Evolutionary conservation across 129 eudicot genomes (phyloP).

Genomic region (Lactuca saligna): DNA sequence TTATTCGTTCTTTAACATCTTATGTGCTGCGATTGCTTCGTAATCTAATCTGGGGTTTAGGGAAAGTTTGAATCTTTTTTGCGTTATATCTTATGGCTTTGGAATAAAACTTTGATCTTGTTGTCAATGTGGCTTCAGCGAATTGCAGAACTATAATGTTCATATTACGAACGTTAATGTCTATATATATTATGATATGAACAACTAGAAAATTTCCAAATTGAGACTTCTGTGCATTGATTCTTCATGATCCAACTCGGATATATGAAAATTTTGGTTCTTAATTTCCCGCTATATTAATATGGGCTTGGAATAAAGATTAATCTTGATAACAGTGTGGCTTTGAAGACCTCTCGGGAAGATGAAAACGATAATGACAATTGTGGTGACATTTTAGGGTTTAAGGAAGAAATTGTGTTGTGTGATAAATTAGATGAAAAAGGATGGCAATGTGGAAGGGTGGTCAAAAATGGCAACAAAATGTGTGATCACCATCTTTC

Average conservation of each 20-base stretch:
- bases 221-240: background rate
- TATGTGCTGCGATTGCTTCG: no score
- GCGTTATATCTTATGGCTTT: background rate
- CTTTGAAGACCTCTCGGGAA: conserved; percentile 1
- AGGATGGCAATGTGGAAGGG: conserved; percentile 60
- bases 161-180: no score
- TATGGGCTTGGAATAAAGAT: conserved; percentile 10
- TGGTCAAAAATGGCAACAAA: conserved; percentile 34
- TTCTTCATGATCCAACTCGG: conserved; percentile 8
- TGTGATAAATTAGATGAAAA: conserved; percentile 47
- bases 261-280: background rate
- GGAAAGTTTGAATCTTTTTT: background rate
- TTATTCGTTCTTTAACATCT: no score
- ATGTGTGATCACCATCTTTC: conserved; percentile 52
- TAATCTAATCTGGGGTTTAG: background rate
- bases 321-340: conserved; percentile 24
- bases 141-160: no score
- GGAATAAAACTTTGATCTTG: background rate
- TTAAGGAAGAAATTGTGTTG: conserved; percentile 22
- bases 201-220: background rate
- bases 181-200: no score
- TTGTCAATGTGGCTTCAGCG: conserved; percentile 10
- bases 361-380: conserved; percentile 1
- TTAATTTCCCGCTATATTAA: background rate
- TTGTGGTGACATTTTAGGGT: conserved; percentile 16